Evolutionary conservation across 352 stramenopile species (phyloP), one percentile per base, ranked within the genome.

Genomic region (Phytophthora fragariaefolia): DNA sequence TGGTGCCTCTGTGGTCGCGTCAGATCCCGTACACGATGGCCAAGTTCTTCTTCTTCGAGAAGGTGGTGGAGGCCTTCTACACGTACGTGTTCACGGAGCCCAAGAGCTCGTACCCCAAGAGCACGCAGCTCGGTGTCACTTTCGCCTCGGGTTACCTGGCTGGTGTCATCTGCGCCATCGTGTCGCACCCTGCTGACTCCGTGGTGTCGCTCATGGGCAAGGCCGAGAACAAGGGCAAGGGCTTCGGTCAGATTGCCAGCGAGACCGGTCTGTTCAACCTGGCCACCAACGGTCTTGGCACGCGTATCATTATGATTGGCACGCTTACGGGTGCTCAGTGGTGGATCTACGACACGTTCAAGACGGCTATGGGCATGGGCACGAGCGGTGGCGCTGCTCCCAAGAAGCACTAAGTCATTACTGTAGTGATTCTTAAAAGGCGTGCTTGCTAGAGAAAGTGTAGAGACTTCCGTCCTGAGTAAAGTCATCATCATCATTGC

Each of bases 1-100:
- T 98, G 1, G 88, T 96, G 48, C 94, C 94, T 9, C 76, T 96
- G 64, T 96, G 87, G 87, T 96, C 87, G 48, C 89, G 94, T 43
- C 95, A 98, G 80, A 97, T 98, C 74, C 98, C 98, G 63, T 99
- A 99, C 96, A 99, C 98, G 57, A 99, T 99, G 96, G 95, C 97
- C 57, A 99, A 99, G 86, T 99, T 99, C 76, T 98, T 98, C 65
- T 98, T 99, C 75, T 98, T 98, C 63, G 87, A 96, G 67, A 96
- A 96, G 77, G 84, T 92, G 59, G 87, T 96, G 12, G 87, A 94
- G 72, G 82, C 71, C 23, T 96, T 96, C 72, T 96, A 96, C 83
- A 93, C 85, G 64, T 57, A 96, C 75, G 84, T 94, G 66, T 96
- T 97, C 77, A 97, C 92, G 48, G 88, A 94, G 74, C 92, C 92